These are phyloP conservation scores for Auricularia sp. DNA, from an alignment of 768 basidiomycete species.

Conservation along the genomic window DNA sequence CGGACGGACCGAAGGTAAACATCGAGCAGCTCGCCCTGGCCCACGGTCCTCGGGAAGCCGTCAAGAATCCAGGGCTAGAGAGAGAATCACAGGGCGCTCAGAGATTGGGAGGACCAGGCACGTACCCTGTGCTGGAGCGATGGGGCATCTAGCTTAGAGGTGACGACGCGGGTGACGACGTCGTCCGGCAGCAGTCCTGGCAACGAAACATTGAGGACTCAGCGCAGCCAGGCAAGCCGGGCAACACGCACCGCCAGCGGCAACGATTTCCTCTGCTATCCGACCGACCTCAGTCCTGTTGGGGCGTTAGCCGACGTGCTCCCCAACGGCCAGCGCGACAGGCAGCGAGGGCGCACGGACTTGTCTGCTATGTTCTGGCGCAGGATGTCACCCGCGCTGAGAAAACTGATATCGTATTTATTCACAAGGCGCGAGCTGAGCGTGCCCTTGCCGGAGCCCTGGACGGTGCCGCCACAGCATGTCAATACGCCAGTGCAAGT, in stretches of 20 bases:
- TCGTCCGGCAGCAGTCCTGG: constrained; percentile 60
- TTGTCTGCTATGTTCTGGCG: constrained; percentile 71
- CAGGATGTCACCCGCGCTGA: constrained; percentile 80
- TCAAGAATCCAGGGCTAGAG: constrained; percentile 82
- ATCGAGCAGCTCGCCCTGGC: constrained; percentile 75
- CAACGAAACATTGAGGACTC: background rate
- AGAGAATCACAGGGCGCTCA: background rate
- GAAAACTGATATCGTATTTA: constrained; percentile 67
- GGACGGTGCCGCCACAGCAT: background rate
- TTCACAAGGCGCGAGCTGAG: constrained; percentile 63
- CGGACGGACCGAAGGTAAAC: constrained; percentile 49
- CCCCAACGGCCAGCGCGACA: background rate
- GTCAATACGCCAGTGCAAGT: background rate
- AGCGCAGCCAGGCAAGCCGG: background rate
- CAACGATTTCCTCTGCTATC: constrained; percentile 70
- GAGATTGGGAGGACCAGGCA: background rate
- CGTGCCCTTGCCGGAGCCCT: constrained; percentile 54
- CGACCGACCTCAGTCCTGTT: constrained; percentile 58
- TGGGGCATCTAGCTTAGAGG: constrained; percentile 50
- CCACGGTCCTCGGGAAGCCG: constrained; percentile 83
- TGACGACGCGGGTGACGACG: constrained; percentile 67
- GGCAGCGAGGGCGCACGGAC: constrained; percentile 21
- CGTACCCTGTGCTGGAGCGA: constrained; percentile 52
- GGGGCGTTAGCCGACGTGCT: background rate
- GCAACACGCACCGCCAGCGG: constrained; percentile 42